A percentile compares a stretch with the other conserved stretches of the same genome.
These are phyloP conservation scores for Linum tenue DNA, from an alignment of 345 rosid species.

Conservation along the genomic window DNA sequence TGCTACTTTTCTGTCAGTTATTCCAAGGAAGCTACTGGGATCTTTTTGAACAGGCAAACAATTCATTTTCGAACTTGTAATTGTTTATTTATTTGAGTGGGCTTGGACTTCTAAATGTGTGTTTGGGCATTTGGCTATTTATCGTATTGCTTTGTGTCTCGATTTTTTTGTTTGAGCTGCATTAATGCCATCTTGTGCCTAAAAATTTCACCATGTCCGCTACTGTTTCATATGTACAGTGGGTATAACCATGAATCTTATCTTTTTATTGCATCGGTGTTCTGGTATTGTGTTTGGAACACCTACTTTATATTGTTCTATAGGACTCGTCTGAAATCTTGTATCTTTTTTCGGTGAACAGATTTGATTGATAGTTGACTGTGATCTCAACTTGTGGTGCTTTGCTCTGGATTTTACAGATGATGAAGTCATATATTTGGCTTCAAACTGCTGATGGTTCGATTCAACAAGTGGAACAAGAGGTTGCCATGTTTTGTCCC, in stretches of 20 bases:
- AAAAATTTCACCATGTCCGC: not conserved
- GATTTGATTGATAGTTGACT: not conserved
- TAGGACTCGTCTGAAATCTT: not conserved
- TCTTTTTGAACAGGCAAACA: not conserved
- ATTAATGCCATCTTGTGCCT: not conserved
- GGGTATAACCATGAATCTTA: not conserved
- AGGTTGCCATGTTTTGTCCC: constrained; percentile 90
- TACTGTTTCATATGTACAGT: not conserved
- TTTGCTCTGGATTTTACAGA: constrained; percentile 9
- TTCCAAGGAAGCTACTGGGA: not conserved
- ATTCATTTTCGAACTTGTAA: not conserved
- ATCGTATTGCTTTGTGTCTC: not conserved
- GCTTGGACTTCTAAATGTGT: not conserved
- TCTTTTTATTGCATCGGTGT: too few species aligned
- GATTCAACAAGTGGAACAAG: constrained; percentile 81
- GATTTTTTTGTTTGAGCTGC: not conserved
- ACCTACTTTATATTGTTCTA: not conserved
- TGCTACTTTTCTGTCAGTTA: not conserved
- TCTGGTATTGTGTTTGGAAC: not conserved
- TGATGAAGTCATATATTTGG: constrained; percentile 80
- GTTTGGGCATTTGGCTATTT: not conserved
- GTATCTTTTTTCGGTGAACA: not conserved
- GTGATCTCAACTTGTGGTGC: not conserved
- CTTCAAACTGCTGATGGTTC: constrained; percentile 84
- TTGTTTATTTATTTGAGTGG: not conserved